Base-by-base conservation (phyloP, 371 early-diverging fungal species). In the Actinomortierella wolfii region DNA sequence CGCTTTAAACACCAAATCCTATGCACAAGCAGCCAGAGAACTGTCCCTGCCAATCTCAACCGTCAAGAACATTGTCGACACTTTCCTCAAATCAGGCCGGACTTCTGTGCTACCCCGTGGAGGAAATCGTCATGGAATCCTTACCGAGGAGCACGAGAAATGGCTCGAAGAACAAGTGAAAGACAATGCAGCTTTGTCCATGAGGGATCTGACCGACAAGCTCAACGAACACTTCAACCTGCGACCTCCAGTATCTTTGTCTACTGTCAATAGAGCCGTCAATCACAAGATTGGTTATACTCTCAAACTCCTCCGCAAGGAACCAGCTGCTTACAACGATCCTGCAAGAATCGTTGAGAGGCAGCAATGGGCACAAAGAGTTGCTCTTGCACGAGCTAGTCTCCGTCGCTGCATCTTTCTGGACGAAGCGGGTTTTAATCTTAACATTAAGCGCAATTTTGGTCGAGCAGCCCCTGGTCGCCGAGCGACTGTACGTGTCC, bases 381-480 rank as follows among this genome's bases (percentile, higher is more conserved):
- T 34, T 11, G 11, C 4, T 34, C 34, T 34, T 34, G 34, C 34
- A 34, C 34, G 34, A 11, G 34, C 7, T 34, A 34, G 4, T 34
- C 34, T 11, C 34, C 4, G 11, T 2, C 15, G 26, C 46, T 24
- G 17, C 26, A 20, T 45, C 29, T 56, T n/a, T 46, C 25, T 56
- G 2, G 47, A 56, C 24, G 56, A 56, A 18, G 56, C 56, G 0
- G 56, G 56, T 0, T 56, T 56, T 18, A 56, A 56, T 20, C 24
- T 56, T 44, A 29, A 56, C 20, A 44, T 56, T 46, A 46, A 25
- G n/a, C 56, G 47, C 34, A 44, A 25, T n/a, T 56, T 9, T 29
- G 56, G 56, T 17, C 56, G 56, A 1, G 56, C 56, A n/a, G 28
- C 56, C 7, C 47, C 46, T 45, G 56, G 56, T 13, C 20, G 20